Base-by-base conservation (phyloP, 768 basidiomycete species). In the Symmetrospora coprosmae region DNA sequence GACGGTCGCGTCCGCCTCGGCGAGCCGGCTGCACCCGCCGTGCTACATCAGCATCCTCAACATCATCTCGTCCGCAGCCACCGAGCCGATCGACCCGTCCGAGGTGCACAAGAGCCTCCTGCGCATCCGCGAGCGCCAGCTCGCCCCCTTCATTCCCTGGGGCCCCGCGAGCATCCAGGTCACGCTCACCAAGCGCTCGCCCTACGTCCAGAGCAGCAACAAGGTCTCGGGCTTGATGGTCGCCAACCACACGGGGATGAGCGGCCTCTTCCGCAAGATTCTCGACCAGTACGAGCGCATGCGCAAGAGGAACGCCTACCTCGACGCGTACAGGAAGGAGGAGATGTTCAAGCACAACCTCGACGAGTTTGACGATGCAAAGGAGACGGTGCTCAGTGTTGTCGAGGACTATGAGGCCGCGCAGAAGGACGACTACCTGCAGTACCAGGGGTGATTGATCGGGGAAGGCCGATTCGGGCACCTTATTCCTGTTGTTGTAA, bases 81-180 rank as follows among this genome's bases (percentile, higher is more conserved):
- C 56, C 89, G 94, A 73, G 92, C 92, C 19, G 91, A 99, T 99
- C 4, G 94, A 99, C 70, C 91, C 94, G 1, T 92, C 88, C 17
- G 94, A 97, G 90, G 87, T 94, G 9, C 94, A 99, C 70, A 92
- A 97, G 81, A 92, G 90, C 8, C 77, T 99, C 21, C 79, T 99
- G 25, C 84, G 94, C 9, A 97, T 99, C 67, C 84, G 94, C 39
- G 94, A 99, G 74, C 81, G 94, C 27, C 87, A 94, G 68, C 78
- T 97, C 25, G 94, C 94, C 16, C 91, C 87, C 70, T 97, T 99
- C 72, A 96, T 99, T 64, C 94, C 94, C 5, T 99, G 94, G 94
- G 94, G 94, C 13, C 94, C 94, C 0, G 91, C 91, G 4, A 91
- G 89, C 34, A 92, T 94, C 67, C 94, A 99, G 73, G 92, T 99